Evolutionary conservation across 257 asterid genomes (phyloP), one percentile per base, ranked within the genome.

Genomic region (Solanum tacnaense): DNA sequence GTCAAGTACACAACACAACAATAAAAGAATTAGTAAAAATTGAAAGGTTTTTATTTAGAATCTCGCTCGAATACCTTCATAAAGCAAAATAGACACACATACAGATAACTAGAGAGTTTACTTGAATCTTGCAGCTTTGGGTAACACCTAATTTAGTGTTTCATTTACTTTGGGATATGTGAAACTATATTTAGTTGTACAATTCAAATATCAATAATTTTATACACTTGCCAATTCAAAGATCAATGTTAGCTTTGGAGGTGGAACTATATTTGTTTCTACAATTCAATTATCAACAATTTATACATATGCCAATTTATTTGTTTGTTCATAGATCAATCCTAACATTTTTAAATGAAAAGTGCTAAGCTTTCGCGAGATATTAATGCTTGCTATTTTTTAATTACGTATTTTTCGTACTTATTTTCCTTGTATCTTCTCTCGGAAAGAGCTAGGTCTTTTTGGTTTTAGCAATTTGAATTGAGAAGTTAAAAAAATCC

Each of bases 91-190:
- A 58, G 68, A 16, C n/a, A 56, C 11, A 56, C 13, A 3, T 21
- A 60, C 1, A 21, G 0, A 58, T 21, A 60, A 21, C 6, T 20
- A 3, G 13, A 60, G 13, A 60, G 27, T 8, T 60, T 21, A 9
- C 12, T 9, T 21, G 5, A 52, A 18, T 52, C 9, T 16, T 58
- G 5, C 0, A 2, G 13, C 0, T 10, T 21, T 21, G 4, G 7
- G 6, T 60, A 60, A 60, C 68, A 60, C 25, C 27, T 60, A 60
- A 21, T 21, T 60, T 21, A 21, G 29, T 60, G 68, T 23, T 21
- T 25, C 29, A 65, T 13, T 65, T 65, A 65, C 32, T n/a, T 25
- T n/a, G 32, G 32, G 35, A 13, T 67, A 58, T 13, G 20, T 0
- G 4, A 12, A 67, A 25, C 20, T 25, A 67, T 27, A n/a, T 65